Base-by-base conservation (phyloP, 148 eudicot species). In the Arctostaphylos glauca region DNA sequence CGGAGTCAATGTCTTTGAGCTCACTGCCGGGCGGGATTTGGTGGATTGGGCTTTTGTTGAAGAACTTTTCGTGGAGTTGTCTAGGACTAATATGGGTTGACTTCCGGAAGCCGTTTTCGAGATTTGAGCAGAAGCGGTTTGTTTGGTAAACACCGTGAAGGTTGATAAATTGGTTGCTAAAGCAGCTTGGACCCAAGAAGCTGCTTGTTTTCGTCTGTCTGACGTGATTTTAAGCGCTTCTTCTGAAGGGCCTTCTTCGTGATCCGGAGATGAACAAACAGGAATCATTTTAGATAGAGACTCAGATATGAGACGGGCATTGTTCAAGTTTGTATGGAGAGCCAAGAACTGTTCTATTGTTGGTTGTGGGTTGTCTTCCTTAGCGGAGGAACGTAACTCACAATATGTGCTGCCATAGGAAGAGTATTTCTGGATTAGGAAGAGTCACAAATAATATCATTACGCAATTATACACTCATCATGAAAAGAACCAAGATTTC, bases 121-220 rank as follows among this genome's bases (percentile, higher is more conserved):
- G 84, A 19, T 90, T 79, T 85, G 90, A 60, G 87, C 46, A 49
- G 94, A 79, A 62, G 83, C 6, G 52, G 89, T 81, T 79, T 84
- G 92, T 83, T 90, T 92, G 76, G 72, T 87, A 43, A 88, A 95
- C 14, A 89, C 80, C 8, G 92, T 84, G 81, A 95, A 95, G 54
- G 94, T 53, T 31, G 97, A 92, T 68, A 95, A 83, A 84, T 94
- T 93, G 62, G 97, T 85, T 50, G 93, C 86, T 84, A 95, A 79
- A 49, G 97, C 96, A 67, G 98, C 94, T 84, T 92, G 89, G 75
- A 92, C 92, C 98, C 98, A 95, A n/a, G 93, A 90, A 80, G 91
- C 81, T 64, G 97, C 94, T 83, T 90, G 93, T 84, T 95, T 95
- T 25, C 88, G 93, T 80, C 89, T 87, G 6, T 95, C 93, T 14